A percentile compares a stretch with the other conserved stretches of the same genome.
These are phyloP conservation scores for Pseudogymnoascus sp. DNA, from an alignment of 2,329 filamentous ascomycete genomes.

Conservation along the genomic window DNA sequence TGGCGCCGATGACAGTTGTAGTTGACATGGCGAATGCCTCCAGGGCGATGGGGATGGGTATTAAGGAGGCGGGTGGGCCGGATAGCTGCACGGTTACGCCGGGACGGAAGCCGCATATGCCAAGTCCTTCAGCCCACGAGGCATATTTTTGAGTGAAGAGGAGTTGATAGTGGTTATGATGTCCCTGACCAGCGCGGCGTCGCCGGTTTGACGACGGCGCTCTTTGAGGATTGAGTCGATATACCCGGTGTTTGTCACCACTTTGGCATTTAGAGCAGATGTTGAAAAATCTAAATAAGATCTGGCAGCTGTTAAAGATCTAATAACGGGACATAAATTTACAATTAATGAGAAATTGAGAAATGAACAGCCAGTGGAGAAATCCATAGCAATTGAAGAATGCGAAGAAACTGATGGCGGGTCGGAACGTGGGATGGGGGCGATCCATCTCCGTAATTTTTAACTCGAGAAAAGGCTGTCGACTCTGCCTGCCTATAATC, in stretches of 20 bases:
- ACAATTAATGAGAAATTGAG: too few relatives aligned
- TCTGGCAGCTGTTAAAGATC: too few relatives aligned
- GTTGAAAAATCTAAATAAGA: too few relatives aligned
- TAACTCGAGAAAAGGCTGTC: not conserved
- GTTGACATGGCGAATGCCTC: not conserved
- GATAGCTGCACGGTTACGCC: not conserved
- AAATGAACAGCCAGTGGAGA: too few relatives aligned
- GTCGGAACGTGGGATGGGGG: not conserved
- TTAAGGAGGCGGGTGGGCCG: not conserved
- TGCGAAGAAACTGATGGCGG: not conserved
- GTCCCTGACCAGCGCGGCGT: not conserved
- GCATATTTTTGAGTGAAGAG: not conserved
- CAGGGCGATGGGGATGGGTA: not conserved
- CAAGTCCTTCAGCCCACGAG: not conserved
- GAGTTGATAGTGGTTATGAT: not conserved
- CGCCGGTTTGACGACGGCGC: not conserved
- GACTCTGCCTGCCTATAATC: too few relatives aligned
- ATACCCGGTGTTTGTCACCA: too few relatives aligned
- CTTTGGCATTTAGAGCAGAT: too few relatives aligned
- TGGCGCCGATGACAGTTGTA: not conserved
- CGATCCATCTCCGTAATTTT: not conserved
- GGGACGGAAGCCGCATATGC: not conserved
- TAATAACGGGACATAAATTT: too few relatives aligned
- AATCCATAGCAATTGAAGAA: too few relatives aligned
- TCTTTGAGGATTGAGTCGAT: too few relatives aligned